A percentile compares a stretch with the other conserved stretches of the same genome.
These are phyloP conservation scores for Candida smagusa DNA, from an alignment of 1,139 yeast genomes.

Conservation along the genomic window DNA sequence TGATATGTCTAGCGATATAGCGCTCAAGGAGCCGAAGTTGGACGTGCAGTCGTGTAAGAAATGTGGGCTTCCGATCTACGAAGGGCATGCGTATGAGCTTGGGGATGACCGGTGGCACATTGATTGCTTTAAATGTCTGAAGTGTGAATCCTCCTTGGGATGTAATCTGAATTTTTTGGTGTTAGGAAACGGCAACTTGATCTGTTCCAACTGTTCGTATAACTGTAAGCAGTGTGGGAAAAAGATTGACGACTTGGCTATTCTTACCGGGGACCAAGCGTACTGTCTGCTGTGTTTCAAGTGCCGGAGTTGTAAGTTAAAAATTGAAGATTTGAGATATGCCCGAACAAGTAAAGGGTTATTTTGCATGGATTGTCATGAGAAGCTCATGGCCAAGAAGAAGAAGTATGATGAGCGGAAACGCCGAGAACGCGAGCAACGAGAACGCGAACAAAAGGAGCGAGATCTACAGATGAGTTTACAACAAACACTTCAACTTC, in stretches of 20 bases:
- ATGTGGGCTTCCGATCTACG: conserved; percentile 49
- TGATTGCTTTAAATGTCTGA: conserved; percentile 85
- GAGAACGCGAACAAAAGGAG: conserved; percentile 4
- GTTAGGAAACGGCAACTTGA: conserved; percentile 85
- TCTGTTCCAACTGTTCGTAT: conserved; percentile 89
- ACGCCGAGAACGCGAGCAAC: conserved; percentile 19
- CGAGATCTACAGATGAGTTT: conserved; percentile 1
- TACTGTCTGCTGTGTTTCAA: conserved; percentile 89
- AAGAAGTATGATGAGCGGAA: conserved; percentile 48
- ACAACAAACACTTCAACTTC: conserved; percentile 1
- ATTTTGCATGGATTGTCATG: conserved; percentile 93
- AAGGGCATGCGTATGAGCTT: conserved; percentile 78
- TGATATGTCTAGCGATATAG: not conserved
- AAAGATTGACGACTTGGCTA: conserved; percentile 94
- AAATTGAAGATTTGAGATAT: conserved; percentile 85
- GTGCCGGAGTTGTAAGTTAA: conserved; percentile 84
- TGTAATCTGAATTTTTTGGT: conserved; percentile 88
- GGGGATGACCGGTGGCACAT: conserved; percentile 97
- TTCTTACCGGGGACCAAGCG: conserved; percentile 91
- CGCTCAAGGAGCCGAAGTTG: conserved; percentile 2
- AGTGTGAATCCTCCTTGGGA: conserved; percentile 73
- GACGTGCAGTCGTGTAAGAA: conserved; percentile 38
- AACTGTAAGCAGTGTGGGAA: conserved; percentile 84
- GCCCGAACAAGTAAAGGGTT: conserved; percentile 94
- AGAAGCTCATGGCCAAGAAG: conserved; percentile 71